Base-by-base conservation (phyloP, 192 early-diverging fungal species). In the Gonapodya sp. region DNA sequence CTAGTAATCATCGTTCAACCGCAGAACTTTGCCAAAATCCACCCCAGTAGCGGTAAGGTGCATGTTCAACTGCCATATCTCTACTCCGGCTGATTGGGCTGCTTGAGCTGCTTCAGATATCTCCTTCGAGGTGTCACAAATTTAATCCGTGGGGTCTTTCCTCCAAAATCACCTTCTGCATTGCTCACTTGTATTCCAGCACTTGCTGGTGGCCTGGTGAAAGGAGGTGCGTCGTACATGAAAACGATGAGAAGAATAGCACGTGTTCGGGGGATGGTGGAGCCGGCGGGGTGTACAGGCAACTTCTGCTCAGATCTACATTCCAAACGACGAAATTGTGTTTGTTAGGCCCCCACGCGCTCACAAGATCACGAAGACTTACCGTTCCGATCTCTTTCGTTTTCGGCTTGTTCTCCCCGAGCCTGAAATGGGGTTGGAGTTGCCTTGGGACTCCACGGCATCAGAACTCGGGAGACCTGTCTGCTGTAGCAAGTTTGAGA, bases 151-250 rank as follows among this genome's bases (percentile, higher is more conserved):
- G n/a, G n/a, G n/a, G n/a, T n/a, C n/a, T n/a, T n/a, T n/a, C n/a
- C n/a, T n/a, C n/a, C n/a, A n/a, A n/a, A n/a, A n/a, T n/a, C n/a
- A n/a, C n/a, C n/a, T n/a, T n/a, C n/a, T n/a, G n/a, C n/a, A n/a
- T n/a, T n/a, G n/a, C 46, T 64, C 46, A 64, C 75, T 33, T 77
- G 16, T 16, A 16, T 77, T 2, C 18, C 75, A 18, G 75, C 75
- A 18, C 18, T 77, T 2, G 75, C 75, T 2, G 75, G 31, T 16
- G 75, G 75, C 31, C 75, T 16, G 30, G 18, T 2, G 75, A 77
- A 77, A 16, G 18, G 75, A 16, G 75, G 75, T 33, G 75, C 75
- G 75, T 77, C 75, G 75, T 77, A 77, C 75, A 32, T 18, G 75
- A 77, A 77, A 16, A 34, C 34, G 18, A 77, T 16, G 18, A 77